phyloP scores from a whole-genome alignment of 306 rosid genomes.

The Rosa rugosa region DNA sequence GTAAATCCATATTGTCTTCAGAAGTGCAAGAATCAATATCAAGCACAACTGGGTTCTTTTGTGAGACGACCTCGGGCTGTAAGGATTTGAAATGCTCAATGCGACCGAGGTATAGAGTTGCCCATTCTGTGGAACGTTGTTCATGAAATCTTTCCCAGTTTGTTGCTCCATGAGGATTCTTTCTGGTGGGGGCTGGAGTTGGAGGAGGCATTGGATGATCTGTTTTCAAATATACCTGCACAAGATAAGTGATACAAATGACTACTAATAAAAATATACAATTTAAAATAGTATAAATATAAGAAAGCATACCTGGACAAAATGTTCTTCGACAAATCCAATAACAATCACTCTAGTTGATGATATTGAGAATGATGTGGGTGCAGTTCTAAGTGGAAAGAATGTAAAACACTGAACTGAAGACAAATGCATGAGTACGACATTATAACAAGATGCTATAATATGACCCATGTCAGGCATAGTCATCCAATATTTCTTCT shows the following conservation, averaged over 20 bases:
- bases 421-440: neutral
- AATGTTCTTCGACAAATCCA: neutral
- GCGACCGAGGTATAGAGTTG: neutral
- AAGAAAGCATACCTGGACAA: constrained; percentile 6
- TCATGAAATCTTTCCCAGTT: neutral
- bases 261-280: neutral
- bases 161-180: neutral
- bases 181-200: neutral
- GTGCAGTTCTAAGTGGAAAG: neutral
- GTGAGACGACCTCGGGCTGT: neutral
- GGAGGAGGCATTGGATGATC: neutral
- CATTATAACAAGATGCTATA: constrained; percentile 1
- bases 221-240: neutral
- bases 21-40: neutral
- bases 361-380: neutral
- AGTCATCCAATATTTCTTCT: neutral
- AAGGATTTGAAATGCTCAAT: neutral
- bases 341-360: neutral
- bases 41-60: neutral
- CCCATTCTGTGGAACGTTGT: neutral
- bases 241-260: neutral
- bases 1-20: neutral
- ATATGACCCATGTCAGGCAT: constrained; percentile 3
- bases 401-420: neutral
- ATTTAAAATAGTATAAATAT: neutral